Evolutionary conservation across 208 protist species (phyloP).

Genomic region (Wallacemonas rigidus): DNA sequence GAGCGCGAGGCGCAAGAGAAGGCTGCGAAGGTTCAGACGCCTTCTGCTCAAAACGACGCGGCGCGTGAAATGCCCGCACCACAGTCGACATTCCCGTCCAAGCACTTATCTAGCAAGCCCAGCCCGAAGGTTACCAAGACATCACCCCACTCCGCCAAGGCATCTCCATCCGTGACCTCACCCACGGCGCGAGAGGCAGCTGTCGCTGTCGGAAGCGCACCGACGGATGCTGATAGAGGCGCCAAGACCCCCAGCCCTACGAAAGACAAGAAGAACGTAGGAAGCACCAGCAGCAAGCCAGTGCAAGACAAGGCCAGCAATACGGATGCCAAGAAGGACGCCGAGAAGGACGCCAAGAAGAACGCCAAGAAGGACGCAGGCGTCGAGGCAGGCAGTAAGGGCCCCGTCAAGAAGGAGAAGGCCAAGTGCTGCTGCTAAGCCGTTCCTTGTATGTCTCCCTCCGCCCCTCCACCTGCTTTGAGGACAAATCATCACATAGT

Average conservation of each 20-base stretch:
- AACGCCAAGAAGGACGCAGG: conserved; percentile 14
- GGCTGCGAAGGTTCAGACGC: background rate
- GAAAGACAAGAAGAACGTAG: background rate
- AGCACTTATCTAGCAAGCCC: no score
- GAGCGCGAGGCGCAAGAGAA: background rate
- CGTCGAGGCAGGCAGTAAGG: conserved; percentile 8
- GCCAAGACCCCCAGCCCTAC: background rate
- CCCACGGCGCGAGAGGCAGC: background rate
- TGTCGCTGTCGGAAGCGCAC: conserved; percentile 1
- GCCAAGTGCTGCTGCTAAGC: conserved; percentile 42
- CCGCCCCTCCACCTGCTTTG: no score
- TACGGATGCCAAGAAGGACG: no score
- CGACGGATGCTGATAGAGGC: background rate
- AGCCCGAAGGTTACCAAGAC: background rate
- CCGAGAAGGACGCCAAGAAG: conserved; percentile 21
- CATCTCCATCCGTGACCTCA: background rate
- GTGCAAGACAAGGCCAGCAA: no score
- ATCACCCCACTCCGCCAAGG: background rate
- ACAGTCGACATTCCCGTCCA: background rate
- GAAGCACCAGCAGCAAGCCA: background rate
- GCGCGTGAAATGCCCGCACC: background rate
- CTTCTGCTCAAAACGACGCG: background rate
- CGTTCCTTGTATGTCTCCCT: no score
- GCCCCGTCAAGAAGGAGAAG: conserved; percentile 29
- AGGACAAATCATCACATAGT: no score